phyloP scores from a whole-genome alignment of 441 rosid genomes.

The Erysimum pusillum region DNA sequence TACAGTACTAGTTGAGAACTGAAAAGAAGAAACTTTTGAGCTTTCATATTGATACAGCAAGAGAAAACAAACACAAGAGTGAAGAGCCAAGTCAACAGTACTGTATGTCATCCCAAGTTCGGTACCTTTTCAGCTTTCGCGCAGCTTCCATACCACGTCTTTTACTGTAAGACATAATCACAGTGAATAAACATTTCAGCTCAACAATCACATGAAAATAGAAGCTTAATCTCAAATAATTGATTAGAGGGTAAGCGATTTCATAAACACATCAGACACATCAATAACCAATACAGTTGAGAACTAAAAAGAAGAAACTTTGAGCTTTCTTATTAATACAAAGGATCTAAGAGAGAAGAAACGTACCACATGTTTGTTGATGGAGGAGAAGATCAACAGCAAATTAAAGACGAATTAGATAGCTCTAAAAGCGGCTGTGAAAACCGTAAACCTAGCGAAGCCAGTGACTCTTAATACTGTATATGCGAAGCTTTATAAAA shows the following conservation, averaged over 20 bases:
- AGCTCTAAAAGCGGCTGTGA: constrained; percentile 36
- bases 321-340: not conserved
- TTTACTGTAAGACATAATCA: constrained; percentile 47
- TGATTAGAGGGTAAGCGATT: not conserved
- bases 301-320: not conserved
- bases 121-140: constrained; percentile 56
- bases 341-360: constrained; percentile 23
- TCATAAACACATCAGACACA: not conserved
- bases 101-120: no score
- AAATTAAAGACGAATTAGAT: not conserved
- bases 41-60: not conserved
- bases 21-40: not conserved
- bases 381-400: constrained; percentile 33
- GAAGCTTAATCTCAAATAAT: not conserved
- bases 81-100: no score
- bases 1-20: not conserved
- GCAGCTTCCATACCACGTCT: constrained; percentile 74
- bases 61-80: no score
- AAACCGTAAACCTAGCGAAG: constrained; percentile 39
- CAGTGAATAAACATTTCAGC: not conserved
- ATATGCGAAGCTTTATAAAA: no score
- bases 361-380: constrained; percentile 46
- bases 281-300: not conserved
- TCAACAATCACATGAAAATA: not conserved
- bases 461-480: constrained; percentile 21